Conservation (phyloP, 1,284 basidiomycete species). For the Sporisorium reilianum region DNA sequence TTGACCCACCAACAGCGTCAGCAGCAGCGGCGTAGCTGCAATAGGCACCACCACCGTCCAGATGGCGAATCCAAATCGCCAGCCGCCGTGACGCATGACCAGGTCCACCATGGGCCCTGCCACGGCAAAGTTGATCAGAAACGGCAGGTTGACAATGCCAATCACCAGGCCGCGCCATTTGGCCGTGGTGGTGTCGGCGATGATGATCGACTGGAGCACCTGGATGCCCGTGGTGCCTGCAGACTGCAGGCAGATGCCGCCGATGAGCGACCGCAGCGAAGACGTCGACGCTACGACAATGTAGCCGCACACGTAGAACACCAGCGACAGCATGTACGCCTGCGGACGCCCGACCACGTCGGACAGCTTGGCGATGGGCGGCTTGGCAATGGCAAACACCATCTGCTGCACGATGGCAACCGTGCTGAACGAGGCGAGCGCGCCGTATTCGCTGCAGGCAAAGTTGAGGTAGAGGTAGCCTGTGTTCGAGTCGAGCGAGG, state of each 20-base stretch:
- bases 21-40: constrained; percentile 61
- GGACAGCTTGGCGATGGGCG: constrained; percentile 82
- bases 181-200: constrained; percentile 82
- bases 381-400: constrained; percentile 78
- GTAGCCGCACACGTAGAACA: constrained; percentile 73
- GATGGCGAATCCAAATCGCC: constrained; percentile 83
- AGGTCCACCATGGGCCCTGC: constrained; percentile 78
- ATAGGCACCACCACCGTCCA: constrained; percentile 63
- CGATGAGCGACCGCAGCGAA: constrained; percentile 73
- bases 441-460: constrained; percentile 66
- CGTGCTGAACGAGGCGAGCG: constrained; percentile 70
- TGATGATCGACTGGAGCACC: constrained; percentile 72
- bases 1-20: constrained; percentile 62
- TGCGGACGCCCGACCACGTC: constrained; percentile 75
- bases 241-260: constrained; percentile 73
- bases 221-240: constrained; percentile 68
- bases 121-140: constrained; percentile 74
- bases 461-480: constrained; percentile 71
- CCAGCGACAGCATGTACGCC: constrained; percentile 75
- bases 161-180: constrained; percentile 81
- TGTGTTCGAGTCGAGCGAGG: constrained; percentile 74
- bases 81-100: constrained; percentile 73
- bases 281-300: constrained; percentile 78
- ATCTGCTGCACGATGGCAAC: constrained; percentile 68
- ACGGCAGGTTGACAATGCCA: constrained; percentile 75